Base-by-base conservation (phyloP, 805 yeast genomes). In the Ogataea methanolica region DNA sequence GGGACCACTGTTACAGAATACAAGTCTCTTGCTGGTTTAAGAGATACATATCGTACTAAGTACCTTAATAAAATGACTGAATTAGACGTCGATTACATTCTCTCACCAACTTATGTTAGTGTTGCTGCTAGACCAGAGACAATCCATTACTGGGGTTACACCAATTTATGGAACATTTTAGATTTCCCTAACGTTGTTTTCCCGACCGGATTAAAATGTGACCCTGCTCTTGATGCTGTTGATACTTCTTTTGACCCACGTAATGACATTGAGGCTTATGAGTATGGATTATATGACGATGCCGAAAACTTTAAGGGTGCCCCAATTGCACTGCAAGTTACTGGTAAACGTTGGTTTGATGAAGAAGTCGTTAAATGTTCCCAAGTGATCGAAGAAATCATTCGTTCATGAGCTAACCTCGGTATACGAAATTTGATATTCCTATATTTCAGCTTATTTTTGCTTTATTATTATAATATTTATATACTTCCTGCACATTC, bases 71-170 rank as follows among this genome's bases (percentile, higher is more conserved):
- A 26, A 6, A 26, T 26, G 31, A 11, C 31, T 26, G 31, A 26
- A 26, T 26, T 26, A 12, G 31, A 26, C 9, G 31, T 26, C 2
- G 31, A 26, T 26, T 26, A 26, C 31, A 26, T 26, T 26, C 11
- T 26, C 31, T 26, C 31, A 26, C 31, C 31, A 26, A 26, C 31
- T 26, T 26, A 26, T 6, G 31, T 26, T 26, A 26, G 31, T 26
- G 31, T 26, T 26, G 31, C 31, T 6, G 31, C 31, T 26, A 26
- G 9, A 26, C 31, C 83, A 5, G 80, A 75, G 43, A 73, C 73
- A 21, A 69, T 80, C 11, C 75, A 76, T 57, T 83, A 82, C 65
- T 85, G 90, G 88, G 83, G 88, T 1, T 85, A 85, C 70, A 83
- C 89, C 4, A 69, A 84, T 2, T 69, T 83, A 55, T 85, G 82